Conservation (phyloP, 495 filamentous ascomycete species). For the Filosporella fistucella region DNA sequence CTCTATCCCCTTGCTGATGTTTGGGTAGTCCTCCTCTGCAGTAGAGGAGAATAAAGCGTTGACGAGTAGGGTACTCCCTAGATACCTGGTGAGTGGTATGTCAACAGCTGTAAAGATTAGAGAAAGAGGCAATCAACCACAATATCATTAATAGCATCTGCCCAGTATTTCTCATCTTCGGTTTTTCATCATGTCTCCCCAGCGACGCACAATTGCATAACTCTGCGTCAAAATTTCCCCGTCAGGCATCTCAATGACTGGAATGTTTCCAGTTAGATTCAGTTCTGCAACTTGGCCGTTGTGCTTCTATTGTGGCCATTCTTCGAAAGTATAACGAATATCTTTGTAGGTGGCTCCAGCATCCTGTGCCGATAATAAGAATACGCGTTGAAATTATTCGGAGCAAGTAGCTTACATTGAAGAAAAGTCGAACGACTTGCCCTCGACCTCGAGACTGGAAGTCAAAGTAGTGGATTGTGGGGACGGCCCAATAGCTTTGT, state of each 20-base stretch:
- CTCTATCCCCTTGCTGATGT: slow-evolving; percentile 16
- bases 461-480: slow-evolving; percentile 29
- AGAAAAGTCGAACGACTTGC: slow-evolving; percentile 36
- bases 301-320: slow-evolving; percentile 33
- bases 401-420: slow-evolving; percentile 10
- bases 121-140: slow-evolving; percentile 40
- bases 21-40: slow-evolving; percentile 20
- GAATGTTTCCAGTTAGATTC: slow-evolving; percentile 32
- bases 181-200: slow-evolving; percentile 37
- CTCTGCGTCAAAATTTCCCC: slow-evolving; percentile 36
- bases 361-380: slow-evolving; percentile 29
- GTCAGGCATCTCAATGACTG: slow-evolving; percentile 34
- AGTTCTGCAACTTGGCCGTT: slow-evolving; percentile 26
- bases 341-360: slow-evolving; percentile 37
- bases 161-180: slow-evolving; percentile 35
- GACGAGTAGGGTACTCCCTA: slow-evolving; percentile 28
- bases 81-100: too few species aligned
- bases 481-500: slow-evolving; percentile 29
- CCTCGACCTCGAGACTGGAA: slow-evolving; percentile 38
- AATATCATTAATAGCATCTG: slow-evolving; percentile 39
- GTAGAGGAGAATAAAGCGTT: slow-evolving; percentile 23
- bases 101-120: too few species aligned
- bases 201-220: slow-evolving; percentile 34
- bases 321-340: slow-evolving; percentile 34
- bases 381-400: background rate